Percentiles rank a stretch among this genome's conserved stretches.
Evolutionary conservation across 169 alveolate species (phyloP).

Genomic region (Plasmodium ovale): DNA sequence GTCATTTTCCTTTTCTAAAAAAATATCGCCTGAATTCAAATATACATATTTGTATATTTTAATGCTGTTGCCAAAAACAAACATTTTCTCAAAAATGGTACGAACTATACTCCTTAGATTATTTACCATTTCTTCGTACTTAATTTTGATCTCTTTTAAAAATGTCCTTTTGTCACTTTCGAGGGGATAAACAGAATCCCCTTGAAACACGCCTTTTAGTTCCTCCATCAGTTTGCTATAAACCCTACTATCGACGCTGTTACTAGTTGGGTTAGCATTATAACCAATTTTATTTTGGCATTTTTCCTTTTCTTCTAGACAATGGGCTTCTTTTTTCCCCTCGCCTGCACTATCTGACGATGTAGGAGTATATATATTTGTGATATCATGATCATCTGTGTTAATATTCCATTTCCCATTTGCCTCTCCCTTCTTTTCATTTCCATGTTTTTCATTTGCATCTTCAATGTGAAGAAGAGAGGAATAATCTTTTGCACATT

Average conservation of each 20-base stretch:
- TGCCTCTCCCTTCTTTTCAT: background rate
- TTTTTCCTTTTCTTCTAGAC: background rate
- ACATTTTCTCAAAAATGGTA: conserved; percentile 59
- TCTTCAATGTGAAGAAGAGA: background rate
- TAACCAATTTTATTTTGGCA: background rate
- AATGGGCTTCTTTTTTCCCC: background rate
- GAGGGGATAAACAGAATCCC: background rate
- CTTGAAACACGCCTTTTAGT: conserved; percentile 16
- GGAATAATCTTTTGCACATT: conserved; percentile 9
- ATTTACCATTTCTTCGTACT: conserved; percentile 29
- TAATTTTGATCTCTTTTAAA: conserved; percentile 52
- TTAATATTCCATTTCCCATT: background rate
- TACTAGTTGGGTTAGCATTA: background rate
- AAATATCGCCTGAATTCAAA: conserved; percentile 6
- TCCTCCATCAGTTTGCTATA: conserved; percentile 43
- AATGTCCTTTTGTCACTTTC: conserved; percentile 18
- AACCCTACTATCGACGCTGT: conserved; percentile 1
- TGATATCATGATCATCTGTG: background rate
- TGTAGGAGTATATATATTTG: background rate
- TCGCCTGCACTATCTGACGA: background rate
- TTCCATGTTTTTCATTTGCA: background rate
- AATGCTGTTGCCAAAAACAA: conserved; percentile 25
- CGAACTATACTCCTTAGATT: conserved; percentile 28
- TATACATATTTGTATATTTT: conserved; percentile 55
- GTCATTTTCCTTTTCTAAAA: background rate